Percentiles rank a stretch among this genome's conserved stretches.
phyloP scores from a whole-genome alignment of 495 filamentous ascomycete genomes.

The Xeromyces bisporus region DNA sequence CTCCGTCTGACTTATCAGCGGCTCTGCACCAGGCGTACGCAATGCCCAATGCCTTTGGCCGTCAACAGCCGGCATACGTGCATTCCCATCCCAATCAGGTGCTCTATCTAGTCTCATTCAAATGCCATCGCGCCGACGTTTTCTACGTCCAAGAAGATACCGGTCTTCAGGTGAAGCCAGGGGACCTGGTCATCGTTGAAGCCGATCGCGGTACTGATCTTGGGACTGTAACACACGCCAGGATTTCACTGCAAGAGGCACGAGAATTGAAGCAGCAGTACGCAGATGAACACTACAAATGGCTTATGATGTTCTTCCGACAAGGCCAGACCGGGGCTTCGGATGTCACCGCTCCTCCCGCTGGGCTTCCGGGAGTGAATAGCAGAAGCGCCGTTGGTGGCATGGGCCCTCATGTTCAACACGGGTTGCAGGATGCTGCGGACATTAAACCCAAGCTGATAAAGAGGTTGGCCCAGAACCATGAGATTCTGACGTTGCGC shows the following conservation, averaged over 20 bases:
- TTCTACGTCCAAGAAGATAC: conserved; percentile 95
- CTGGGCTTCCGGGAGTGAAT: conserved; percentile 31
- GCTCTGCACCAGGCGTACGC: conserved; percentile 39
- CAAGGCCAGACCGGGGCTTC: conserved; percentile 46
- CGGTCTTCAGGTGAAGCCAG: conserved; percentile 71
- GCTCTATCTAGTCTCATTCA: conserved; percentile 90
- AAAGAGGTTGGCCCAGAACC: conserved; percentile 76
- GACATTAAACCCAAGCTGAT: conserved; percentile 93
- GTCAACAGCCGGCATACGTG: conserved; percentile 41
- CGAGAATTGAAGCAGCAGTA: conserved; percentile 78
- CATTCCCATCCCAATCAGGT: conserved; percentile 65
- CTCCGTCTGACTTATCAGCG: conserved; percentile 20
- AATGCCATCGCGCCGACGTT: conserved; percentile 82
- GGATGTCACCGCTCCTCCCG: conserved; percentile 26
- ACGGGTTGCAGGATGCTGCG: conserved; percentile 54
- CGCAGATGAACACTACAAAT: conserved; percentile 84
- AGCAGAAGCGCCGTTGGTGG: conserved; percentile 48
- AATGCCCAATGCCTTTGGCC: conserved; percentile 29
- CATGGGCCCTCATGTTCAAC: conserved; percentile 52
- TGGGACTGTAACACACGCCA: conserved; percentile 75
- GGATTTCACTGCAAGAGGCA: conserved; percentile 67
- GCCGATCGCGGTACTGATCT: conserved; percentile 92
- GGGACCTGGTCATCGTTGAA: conserved; percentile 92
- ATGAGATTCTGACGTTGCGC: conserved; percentile 70
- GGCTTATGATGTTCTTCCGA: conserved; percentile 92